Base-by-base conservation (phyloP, 345 rosid species). In the Citrus trifoliata region DNA sequence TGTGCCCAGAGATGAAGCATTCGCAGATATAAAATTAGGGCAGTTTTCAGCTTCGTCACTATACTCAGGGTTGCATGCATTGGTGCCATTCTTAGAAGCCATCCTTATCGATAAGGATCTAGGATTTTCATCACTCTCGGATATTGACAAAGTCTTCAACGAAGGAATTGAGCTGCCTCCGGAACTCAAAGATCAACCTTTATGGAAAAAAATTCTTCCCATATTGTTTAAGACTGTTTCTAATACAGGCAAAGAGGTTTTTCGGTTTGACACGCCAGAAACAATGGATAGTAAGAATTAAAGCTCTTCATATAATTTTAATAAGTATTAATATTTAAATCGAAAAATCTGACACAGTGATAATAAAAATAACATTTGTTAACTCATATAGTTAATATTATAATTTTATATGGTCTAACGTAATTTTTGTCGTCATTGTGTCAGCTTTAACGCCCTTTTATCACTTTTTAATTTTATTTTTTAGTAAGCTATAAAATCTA, bases 1-100 rank as follows among this genome's bases (percentile, higher is more conserved):
- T 46, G 94, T 95, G 19, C 98, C 98, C 0, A 85, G 98, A 75
- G 98, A 93, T 51, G 98, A 95, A 76, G 81, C 81, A 37, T 95
- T 95, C 82, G 82, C 95, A 0, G 84, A 80, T 55, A 42, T 82
- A 9, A 22, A 93, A 92, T 83, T 80, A 82, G 38, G 65, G 25
- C 78, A 90, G 1, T 90, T 92, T 83, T 85, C 88, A 4, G 90
- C 92, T 2, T 90, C 87, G 80, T 79, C 95, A 1, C 0, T 95
- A 6, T 83, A 87, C 78, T 89, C 93, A 1, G 85, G 89, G 78
- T 70, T 91, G 61, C 88, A 90, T 28, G 91, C 91, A 0, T 33
- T 93, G 74, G 4, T 90, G 12, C 91, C 97, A 0, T 77, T 86
- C 53, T 48, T 95, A 0, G 90, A 86, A 83, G 74, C 84, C 3